A percentile compares a stretch with the other conserved stretches of the same genome.
Conservation (phyloP, 257 asterid genomes). For the Solanum corneliomulleri region DNA sequence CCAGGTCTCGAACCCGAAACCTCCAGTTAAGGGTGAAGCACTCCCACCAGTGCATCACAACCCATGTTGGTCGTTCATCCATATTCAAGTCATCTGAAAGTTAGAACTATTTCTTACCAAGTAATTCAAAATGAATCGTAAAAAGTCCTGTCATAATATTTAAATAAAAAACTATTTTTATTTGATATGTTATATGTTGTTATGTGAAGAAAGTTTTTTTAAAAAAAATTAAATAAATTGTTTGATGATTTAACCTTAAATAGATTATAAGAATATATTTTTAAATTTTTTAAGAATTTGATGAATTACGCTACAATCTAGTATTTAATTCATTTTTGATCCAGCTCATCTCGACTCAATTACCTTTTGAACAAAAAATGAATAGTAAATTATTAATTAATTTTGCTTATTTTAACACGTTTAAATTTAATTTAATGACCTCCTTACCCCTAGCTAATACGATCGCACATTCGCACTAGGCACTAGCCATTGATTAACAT, state of each 20-base stretch:
- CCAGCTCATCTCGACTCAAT: too few species aligned
- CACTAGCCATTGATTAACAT: background rate
- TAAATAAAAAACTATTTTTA: too few species aligned
- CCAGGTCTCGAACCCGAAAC: accelerated
- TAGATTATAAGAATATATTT: background rate
- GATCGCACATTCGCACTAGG: background rate
- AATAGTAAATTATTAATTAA: too few species aligned
- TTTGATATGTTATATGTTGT: background rate
- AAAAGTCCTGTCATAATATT: background rate
- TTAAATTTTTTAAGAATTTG: too few species aligned
- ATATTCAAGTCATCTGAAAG: background rate
- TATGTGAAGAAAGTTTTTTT: background rate
- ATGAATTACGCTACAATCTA: too few species aligned
- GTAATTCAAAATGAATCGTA: background rate
- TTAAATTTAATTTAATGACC: background rate
- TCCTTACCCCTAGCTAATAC: background rate
- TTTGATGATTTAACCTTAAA: background rate
- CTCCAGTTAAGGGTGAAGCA: too few species aligned
- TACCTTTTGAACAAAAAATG: too few species aligned
- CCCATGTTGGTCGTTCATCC: background rate
- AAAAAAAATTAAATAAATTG: too few species aligned
- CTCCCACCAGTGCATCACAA: too few species aligned
- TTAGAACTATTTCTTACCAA: background rate
- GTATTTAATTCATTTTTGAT: too few species aligned
- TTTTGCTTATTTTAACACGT: too few species aligned